Percentiles rank a stretch among this genome's conserved stretches.
Evolutionary conservation across 371 early-diverging fungal species (phyloP).

Genomic region (Mucor sp.): DNA sequence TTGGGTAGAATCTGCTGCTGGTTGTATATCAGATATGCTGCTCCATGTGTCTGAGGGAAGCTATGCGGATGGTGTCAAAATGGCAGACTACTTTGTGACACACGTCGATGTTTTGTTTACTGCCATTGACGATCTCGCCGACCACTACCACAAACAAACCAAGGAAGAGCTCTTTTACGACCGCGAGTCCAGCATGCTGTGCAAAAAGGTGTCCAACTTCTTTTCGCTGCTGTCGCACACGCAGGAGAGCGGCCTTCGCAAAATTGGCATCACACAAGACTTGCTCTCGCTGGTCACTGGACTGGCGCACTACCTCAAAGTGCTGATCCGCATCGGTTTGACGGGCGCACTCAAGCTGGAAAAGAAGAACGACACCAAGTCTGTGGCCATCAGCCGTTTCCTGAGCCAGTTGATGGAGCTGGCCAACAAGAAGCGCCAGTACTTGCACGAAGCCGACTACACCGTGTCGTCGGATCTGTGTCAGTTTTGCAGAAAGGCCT

Average conservation of each 20-base stretch:
- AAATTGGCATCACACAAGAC: constrained; percentile 85
- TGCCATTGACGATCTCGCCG: constrained; percentile 77
- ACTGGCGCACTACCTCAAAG: constrained; percentile 91
- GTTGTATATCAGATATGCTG: constrained; percentile 96
- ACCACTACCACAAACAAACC: constrained; percentile 30
- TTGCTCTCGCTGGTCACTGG: constrained; percentile 89
- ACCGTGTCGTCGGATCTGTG: constrained; percentile 74
- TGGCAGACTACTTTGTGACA: constrained; percentile 89
- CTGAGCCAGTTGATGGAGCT: constrained; percentile 66
- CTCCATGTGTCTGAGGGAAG: constrained; percentile 86
- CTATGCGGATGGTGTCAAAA: constrained; percentile 82
- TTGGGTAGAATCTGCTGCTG: constrained; percentile 84
- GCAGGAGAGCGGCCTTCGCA: constrained; percentile 63
- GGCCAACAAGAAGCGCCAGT: constrained; percentile 44
- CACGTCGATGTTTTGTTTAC: constrained; percentile 93
- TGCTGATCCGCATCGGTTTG: constrained; percentile 86
- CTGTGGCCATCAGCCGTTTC: constrained; percentile 59
- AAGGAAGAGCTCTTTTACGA: constrained; percentile 67
- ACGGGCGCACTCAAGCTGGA: constrained; percentile 85
- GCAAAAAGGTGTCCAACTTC: constrained; percentile 90
- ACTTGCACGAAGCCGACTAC: constrained; percentile 24
- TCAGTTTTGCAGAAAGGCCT: constrained; percentile 64
- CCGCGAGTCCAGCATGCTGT: constrained; percentile 89
- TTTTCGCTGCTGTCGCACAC: constrained; percentile 89
- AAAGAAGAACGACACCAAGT: constrained; percentile 38